Base-by-base conservation (phyloP, 352 stramenopile species). In the Phytophthora pisi region DNA sequence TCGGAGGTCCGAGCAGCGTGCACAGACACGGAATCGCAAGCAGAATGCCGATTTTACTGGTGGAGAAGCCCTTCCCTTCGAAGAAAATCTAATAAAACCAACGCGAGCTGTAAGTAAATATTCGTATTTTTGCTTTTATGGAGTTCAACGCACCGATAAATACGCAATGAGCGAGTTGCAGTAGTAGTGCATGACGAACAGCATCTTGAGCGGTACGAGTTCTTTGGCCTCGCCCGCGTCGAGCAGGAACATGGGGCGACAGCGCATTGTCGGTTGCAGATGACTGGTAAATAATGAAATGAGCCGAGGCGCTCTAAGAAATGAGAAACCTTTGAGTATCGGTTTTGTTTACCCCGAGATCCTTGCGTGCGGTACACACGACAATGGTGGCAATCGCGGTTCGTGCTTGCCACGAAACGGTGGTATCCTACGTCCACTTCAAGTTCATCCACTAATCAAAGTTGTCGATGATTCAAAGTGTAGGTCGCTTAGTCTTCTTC, bases 1-100 rank as follows among this genome's bases (percentile, higher is more conserved):
- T 56, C 18, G 81, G 79, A 34, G 81, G 78, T 1, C 68, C 70
- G 4, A 88, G 24, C 26, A 90, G 70, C 6, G 75, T 72, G 50
- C 75, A 83, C 26, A 90, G 42, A 28, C 72, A 71, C 18, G 76
- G 77, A 23, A 90, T 72, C 4, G 77, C 75, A n/a, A 84, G 76
- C 54, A 90, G 52, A 31, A 86, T 61, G 51, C 78, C 78, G 45
- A 85, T 86, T 63, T 86, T 65, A 30, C 71, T 70, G 51, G 84
- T 87, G 60, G 72, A 67, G 46, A 84, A 85, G 15, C 51, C 36
- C 13, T 50, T 42, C 16, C 36, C 51, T 58, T 74, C 51, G 38
- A 64, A 67, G 57, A 67, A 74, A 51, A 74, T 67, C 67, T 74
- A 9, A n/a, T 31, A 13, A 45, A 20, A 24, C 28, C 28, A 51